Evolutionary conservation across 164 flowering plant species (phyloP), one percentile per base, ranked within the genome.

Genomic region (Vitis labrusca): DNA sequence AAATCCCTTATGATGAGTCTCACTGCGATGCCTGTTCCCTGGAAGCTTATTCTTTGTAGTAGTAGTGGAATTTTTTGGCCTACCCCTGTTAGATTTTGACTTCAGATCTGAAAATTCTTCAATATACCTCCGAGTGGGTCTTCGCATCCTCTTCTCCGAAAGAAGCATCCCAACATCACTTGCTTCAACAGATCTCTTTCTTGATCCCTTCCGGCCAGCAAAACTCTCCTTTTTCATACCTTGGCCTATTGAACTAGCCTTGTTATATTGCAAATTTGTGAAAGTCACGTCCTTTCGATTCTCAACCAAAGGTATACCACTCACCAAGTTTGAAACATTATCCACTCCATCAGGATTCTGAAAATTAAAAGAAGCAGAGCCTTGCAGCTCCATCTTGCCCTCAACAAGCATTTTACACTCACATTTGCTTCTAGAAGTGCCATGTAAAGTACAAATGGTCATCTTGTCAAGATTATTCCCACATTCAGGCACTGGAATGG

Each of bases 121-220:
- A 67, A 87, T 82, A 76, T 80, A 93, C 73, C 94, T 85, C 66
- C 71, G 74, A 15, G 94, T 84, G 74, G 92, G 94, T 75, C 79
- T 90, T 13, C 93, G 89, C 70, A 70, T 29, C 77, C 96, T 82
- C 78, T 84, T 89, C 59, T 80, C 83, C 29, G 69, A 69, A 50
- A 59, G 32, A 71, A 50, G 48, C 1, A 47, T 65, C 59, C 63
- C 81, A 68, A 32, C 65, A 50, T 66, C 63, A 13, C 63, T 67
- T 17, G 63, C 74, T 69, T 73, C 82, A 51, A 59, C 51, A 67
- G 71, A 61, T 15, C 54, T 62, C 10, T 68, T 81, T 53, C 16
- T 65, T 16, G 62, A 15, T 52, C 7, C 60, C 19, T 75, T 69
- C 44, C 54, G 6, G 19, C 37, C 52, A 65, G 50, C 32, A 53